Evolutionary conservation across 495 filamentous ascomycete species (phyloP).

Genomic region (Bacidia gigantensis): DNA sequence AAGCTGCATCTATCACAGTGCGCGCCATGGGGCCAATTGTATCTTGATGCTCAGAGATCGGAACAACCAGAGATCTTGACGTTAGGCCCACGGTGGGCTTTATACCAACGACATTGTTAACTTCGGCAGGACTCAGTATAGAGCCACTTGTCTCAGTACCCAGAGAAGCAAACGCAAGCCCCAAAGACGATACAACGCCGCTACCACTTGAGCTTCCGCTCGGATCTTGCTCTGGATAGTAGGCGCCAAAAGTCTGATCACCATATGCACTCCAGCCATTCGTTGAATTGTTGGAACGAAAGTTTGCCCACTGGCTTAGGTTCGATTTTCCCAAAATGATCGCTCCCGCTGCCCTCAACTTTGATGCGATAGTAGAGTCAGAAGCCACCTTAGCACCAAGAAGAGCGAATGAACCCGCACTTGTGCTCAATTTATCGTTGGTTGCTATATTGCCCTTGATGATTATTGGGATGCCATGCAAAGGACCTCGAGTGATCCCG

Average conservation of each 20-base stretch:
- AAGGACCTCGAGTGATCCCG: slow-evolving; percentile 23
- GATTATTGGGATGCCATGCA: slow-evolving; percentile 55
- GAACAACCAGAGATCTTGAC: slow-evolving; percentile 45
- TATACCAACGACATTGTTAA: slow-evolving; percentile 39
- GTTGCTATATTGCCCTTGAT: slow-evolving; percentile 60
- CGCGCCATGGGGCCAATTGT: slow-evolving; percentile 52
- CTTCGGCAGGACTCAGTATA: slow-evolving; percentile 26
- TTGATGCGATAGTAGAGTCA: slow-evolving; percentile 33
- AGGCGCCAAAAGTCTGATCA: slow-evolving; percentile 37
- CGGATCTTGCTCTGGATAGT: slow-evolving; percentile 38
- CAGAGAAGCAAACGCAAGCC: slow-evolving; percentile 34
- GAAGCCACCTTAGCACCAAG: slow-evolving; percentile 32
- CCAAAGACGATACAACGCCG: slow-evolving; percentile 35
- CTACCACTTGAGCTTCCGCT: slow-evolving; percentile 40
- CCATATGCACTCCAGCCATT: slow-evolving; percentile 44
- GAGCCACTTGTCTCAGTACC: slow-evolving; percentile 34
- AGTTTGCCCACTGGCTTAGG: slow-evolving; percentile 42
- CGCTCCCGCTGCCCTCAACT: slow-evolving; percentile 36
- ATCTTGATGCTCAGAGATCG: slow-evolving; percentile 48
- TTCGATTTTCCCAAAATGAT: slow-evolving; percentile 44
- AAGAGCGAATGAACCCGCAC: slow-evolving; percentile 45
- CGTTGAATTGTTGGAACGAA: slow-evolving; percentile 31
- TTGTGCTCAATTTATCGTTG: slow-evolving; percentile 48
- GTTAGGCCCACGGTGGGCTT: slow-evolving; percentile 62
- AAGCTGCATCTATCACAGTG: slow-evolving; percentile 52